Evolutionary conservation across 257 asterid species (phyloP).

Genomic region (Nicotiana otophora): DNA sequence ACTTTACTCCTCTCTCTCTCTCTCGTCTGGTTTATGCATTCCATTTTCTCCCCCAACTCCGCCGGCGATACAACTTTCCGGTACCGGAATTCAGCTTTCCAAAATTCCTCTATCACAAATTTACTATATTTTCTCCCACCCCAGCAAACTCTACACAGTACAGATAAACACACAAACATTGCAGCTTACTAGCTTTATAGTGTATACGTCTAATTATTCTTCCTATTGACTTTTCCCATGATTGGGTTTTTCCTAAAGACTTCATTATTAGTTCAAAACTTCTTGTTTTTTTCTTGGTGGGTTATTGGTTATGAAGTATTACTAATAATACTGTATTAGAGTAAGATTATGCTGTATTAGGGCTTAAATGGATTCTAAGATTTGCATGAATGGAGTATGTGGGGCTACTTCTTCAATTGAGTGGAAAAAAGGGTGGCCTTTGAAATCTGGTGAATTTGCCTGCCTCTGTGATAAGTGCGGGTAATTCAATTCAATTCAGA

Average conservation of each 20-base stretch:
- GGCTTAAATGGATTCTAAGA: conserved; percentile 19
- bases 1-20: not conserved
- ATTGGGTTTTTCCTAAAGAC: not conserved
- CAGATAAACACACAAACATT: not conserved
- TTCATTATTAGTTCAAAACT: not conserved
- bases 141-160: not conserved
- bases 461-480: conserved; percentile 73
- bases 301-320: conserved; percentile 2
- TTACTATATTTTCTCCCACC: not conserved
- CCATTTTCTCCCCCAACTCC: not conserved
- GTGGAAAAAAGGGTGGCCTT: conserved; percentile 76
- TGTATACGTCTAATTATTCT: conserved; percentile 13
- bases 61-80: not conserved
- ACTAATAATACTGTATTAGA: not conserved
- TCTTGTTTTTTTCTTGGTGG: not conserved
- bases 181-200: not conserved
- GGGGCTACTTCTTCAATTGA: conserved; percentile 29
- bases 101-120: not conserved
- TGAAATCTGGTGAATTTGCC: conserved; percentile 74
- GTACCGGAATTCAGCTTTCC: not conserved
- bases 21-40: not conserved
- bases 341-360: conserved; percentile 11
- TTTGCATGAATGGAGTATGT: conserved; percentile 79
- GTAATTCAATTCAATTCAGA: conserved; percentile 24
- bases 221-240: not conserved